Evolutionary conservation across 1,139 yeast species (phyloP).

Genomic region (Pichia sp.): DNA sequence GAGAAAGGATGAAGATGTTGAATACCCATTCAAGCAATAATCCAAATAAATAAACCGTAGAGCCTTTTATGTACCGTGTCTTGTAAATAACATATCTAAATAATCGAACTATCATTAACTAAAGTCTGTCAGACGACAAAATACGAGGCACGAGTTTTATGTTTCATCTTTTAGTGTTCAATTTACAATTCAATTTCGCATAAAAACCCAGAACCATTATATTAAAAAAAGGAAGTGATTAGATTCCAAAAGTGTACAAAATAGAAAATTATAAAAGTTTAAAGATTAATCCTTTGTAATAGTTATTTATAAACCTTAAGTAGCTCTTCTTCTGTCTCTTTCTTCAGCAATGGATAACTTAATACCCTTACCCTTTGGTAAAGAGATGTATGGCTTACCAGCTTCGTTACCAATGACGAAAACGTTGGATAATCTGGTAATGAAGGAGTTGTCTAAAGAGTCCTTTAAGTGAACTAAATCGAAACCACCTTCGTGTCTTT

Average conservation of each 20-base stretch:
- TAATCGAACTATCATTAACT: neutral
- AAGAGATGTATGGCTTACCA: constrained; percentile 94
- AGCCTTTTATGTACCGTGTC: neutral
- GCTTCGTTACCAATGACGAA: constrained; percentile 94
- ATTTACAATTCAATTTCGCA: no score
- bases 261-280: constrained; percentile 10
- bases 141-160: no score
- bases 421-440: constrained; percentile 96
- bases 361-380: constrained; percentile 99
- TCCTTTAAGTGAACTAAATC: constrained; percentile 99
- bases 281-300: constrained; percentile 8
- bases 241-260: constrained; percentile 5
- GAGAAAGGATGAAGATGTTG: constrained; percentile 73
- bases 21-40: constrained; percentile 69
- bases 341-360: constrained; percentile 97
- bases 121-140: no score
- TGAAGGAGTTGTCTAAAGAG: constrained; percentile 95
- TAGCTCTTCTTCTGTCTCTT: constrained; percentile 98
- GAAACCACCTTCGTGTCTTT: constrained; percentile 99
- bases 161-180: no score
- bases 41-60: neutral
- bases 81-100: neutral
- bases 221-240: constrained; percentile 13
- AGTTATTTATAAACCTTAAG: constrained; percentile 41
- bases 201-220: constrained; percentile 13